Evolutionary conservation across 225 moss, liverwort and hornwort genomes (phyloP).

Genomic region (Pseudoscleropodium purum): DNA sequence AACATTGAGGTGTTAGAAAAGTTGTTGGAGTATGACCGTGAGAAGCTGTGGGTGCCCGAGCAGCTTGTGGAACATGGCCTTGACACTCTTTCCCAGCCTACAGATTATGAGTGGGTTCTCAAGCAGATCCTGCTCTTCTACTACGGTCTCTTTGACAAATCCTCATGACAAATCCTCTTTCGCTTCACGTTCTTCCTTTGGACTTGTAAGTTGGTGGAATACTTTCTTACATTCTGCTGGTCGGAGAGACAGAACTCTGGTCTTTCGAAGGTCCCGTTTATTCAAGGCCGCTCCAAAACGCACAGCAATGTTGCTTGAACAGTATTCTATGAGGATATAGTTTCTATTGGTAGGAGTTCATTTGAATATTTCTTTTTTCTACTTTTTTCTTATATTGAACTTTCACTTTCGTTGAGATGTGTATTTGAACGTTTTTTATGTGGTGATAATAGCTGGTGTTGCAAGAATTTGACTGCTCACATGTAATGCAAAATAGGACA

Average conservation of each 20-base stretch:
- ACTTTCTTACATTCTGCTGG: background rate
- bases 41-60: conserved; percentile 86
- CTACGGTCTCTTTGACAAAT: conserved; percentile 31
- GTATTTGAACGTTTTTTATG: background rate
- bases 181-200: background rate
- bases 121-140: conserved; percentile 76
- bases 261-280: background rate
- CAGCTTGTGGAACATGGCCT: conserved; percentile 83
- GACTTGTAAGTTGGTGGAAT: background rate
- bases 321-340: background rate
- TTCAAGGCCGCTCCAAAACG: background rate
- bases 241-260: background rate
- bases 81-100: conserved; percentile 42
- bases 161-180: background rate
- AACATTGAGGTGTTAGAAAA: conserved; percentile 58
- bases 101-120: conserved; percentile 83
- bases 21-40: conserved; percentile 69
- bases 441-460: background rate
- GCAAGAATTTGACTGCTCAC: background rate
- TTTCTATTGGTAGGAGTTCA: background rate
- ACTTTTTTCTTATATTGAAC: background rate
- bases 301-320: background rate
- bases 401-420: background rate
- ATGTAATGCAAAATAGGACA: background rate
- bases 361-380: background rate